Evolutionary conservation across 75 land plant genomes (phyloP), one percentile per base, ranked within the genome.

Genomic region (Selaginella tamariscina): DNA sequence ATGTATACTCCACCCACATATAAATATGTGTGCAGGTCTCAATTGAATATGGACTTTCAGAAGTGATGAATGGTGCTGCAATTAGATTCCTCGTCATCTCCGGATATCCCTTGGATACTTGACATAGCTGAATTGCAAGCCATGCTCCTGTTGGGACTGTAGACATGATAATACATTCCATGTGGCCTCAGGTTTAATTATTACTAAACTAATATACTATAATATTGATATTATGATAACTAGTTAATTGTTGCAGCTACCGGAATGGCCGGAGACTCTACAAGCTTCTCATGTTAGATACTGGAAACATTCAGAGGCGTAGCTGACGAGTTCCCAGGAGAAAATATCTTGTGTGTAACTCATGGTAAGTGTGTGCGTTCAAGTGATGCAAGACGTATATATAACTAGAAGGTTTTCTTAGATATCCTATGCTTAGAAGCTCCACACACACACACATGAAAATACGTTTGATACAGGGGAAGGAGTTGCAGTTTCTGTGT

Each of bases 31-130:
- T n/a, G n/a, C 75, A 92, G 97, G 87, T 81, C 22, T 81, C 95
- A 0, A 79, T 93, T 31, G 98, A 93, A 66, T 78, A 73, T 78
- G 98, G 98, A 26, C 31, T 93, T 27, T 82, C 88, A 68, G 98
- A 93, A 81, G 76, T 89, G 56, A 28, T 89, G 78, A 80, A 74
- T 63, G 56, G 24, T 0, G 54, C 49, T 68, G 85, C 89, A 1
- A 89, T 92, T 20, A 27, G 82, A 32, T 39, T 0, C 18, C 55
- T 75, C 11, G 32, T 71, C 81, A 54, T 85, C 91, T 1, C 72
- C 72, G 68, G 82, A 81, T 29, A 78, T 81, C 5, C 75, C 72
- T n/a, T 87, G 81, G 77, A 65, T 69, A 24, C 70, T 86, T 65
- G 75, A 79, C 30, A 26, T 76, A 1, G 65, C 81, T 28, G 76